A percentile compares a stretch with the other conserved stretches of the same genome.
phyloP scores from a whole-genome alignment of 805 yeast species.

The Brettanomyces naardenensis region DNA sequence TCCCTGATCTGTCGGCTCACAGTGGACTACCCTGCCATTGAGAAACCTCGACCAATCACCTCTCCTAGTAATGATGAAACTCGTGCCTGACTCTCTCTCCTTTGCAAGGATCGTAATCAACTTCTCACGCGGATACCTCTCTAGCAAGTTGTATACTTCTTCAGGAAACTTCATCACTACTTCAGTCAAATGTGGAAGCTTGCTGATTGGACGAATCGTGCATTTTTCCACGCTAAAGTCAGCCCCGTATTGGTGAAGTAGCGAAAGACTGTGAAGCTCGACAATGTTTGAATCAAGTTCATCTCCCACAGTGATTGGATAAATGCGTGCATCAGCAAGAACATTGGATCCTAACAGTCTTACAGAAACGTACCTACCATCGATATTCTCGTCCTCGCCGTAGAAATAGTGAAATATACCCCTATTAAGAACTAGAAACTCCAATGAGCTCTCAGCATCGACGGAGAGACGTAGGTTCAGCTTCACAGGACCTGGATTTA shows the following conservation, averaged over 20 bases:
- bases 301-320: slow-evolving; percentile 25
- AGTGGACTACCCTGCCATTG: slow-evolving; percentile 45
- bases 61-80: slow-evolving; percentile 26
- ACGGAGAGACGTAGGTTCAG: slow-evolving; percentile 14
- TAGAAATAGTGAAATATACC: slow-evolving; percentile 9
- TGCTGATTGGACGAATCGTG: slow-evolving; percentile 27
- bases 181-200: slow-evolving; percentile 25
- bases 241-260: slow-evolving; percentile 26
- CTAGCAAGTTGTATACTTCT: slow-evolving; percentile 37
- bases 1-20: slow-evolving; percentile 77
- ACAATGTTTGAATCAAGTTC: slow-evolving; percentile 24
- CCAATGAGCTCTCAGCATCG: slow-evolving; percentile 12
- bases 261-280: slow-evolving; percentile 31
- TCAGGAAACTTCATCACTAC: slow-evolving; percentile 36
- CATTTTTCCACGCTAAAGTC: slow-evolving; percentile 37
- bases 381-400: slow-evolving; percentile 6
- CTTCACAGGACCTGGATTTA: slow-evolving; percentile 6
- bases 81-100: slow-evolving; percentile 21
- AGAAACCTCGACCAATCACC: slow-evolving; percentile 35
- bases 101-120: slow-evolving; percentile 28
- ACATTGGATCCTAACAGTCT: slow-evolving; percentile 19
- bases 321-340: slow-evolving; percentile 24
- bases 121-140: slow-evolving; percentile 26
- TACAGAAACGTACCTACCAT: slow-evolving; percentile 12
- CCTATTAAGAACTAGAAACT: slow-evolving; percentile 14